Base-by-base conservation (phyloP, 2,329 filamentous ascomycete species). In the Colletotrichum incanum region DNA sequence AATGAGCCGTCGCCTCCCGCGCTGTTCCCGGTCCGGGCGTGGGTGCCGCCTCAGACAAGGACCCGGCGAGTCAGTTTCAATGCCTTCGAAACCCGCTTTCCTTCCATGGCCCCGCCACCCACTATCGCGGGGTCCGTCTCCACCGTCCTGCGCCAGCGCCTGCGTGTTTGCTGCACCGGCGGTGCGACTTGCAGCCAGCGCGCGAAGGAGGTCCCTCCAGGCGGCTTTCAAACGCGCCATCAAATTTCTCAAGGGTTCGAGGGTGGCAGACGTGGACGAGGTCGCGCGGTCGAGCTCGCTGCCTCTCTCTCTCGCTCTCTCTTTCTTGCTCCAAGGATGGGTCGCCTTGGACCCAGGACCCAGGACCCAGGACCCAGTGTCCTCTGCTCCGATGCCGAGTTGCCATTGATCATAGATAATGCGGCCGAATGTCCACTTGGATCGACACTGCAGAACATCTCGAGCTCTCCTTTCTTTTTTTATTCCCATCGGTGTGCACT, bases 41-140 rank as follows among this genome's bases (percentile, higher is more conserved):
- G 50, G 65, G 28, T 68, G 65, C 65, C 65, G 65, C 68, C 14
- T 61, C 20, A 34, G 43, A n/a, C 31, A 39, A 12, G 5, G 31
- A 34, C n/a, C 55, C 56, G 59, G 65, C 69, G 69, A 72, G 69
- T 72, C 69, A 72, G 59, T 64, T 63, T 58, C 69, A 72, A 69
- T 72, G 69, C 69, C 47, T 52, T 64, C 50, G 39, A 69, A 63
- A 68, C 69, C 69, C 65, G 58, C 65, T 72, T 64, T 54, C 52
- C 43, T 63, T 26, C 69, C 67, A 52, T 39, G 69, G 69, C 65
- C 59, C 69, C 65, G 31, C 69, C 69, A 72, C 69, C 65, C 65
- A 72, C 65, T 58, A 54, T 72, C 69, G 69, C 69, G 69, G 69
- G 65, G 69, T 72, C 69, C 52, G 52, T 43, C 60, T 72, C 69